phyloP scores from a whole-genome alignment of 2,329 filamentous ascomycete species.

The Curvularia verruculosa region DNA sequence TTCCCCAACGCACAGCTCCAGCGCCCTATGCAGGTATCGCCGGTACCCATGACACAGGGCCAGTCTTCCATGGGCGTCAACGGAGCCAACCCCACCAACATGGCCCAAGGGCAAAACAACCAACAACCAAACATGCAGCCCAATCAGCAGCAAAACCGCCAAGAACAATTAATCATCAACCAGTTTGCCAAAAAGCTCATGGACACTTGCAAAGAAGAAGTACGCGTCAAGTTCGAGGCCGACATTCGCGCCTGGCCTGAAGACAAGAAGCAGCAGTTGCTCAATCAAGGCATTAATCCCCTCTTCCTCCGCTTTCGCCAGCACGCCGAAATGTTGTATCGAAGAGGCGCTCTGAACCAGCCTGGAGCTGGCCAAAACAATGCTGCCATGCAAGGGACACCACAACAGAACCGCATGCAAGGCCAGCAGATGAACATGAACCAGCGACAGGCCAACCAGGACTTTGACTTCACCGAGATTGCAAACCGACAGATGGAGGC shows the following conservation, averaged over 20 bases:
- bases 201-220: constrained; percentile 55
- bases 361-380: constrained; percentile 25
- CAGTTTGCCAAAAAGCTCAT: constrained; percentile 56
- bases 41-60: constrained; percentile 50
- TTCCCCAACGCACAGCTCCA: constrained; percentile 58
- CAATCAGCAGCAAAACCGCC: constrained; percentile 25
- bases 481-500: constrained; percentile 67
- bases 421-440: constrained; percentile 37
- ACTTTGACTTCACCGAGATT: constrained; percentile 61
- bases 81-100: constrained; percentile 23
- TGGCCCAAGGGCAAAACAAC: constrained; percentile 34
- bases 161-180: constrained; percentile 47
- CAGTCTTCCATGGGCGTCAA: constrained; percentile 45
- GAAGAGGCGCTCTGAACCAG: constrained; percentile 29
- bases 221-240: constrained; percentile 52
- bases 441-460: constrained; percentile 38
- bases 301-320: constrained; percentile 59
- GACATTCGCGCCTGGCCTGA: constrained; percentile 53
- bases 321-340: constrained; percentile 50
- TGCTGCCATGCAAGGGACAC: constrained; percentile 46
- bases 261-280: constrained; percentile 56
- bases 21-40: constrained; percentile 58
- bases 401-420: constrained; percentile 36
- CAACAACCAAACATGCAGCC: constrained; percentile 44
- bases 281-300: constrained; percentile 56